Evolutionary conservation across 257 asterid species (phyloP).

Genomic region (Cruciata laevipes): DNA sequence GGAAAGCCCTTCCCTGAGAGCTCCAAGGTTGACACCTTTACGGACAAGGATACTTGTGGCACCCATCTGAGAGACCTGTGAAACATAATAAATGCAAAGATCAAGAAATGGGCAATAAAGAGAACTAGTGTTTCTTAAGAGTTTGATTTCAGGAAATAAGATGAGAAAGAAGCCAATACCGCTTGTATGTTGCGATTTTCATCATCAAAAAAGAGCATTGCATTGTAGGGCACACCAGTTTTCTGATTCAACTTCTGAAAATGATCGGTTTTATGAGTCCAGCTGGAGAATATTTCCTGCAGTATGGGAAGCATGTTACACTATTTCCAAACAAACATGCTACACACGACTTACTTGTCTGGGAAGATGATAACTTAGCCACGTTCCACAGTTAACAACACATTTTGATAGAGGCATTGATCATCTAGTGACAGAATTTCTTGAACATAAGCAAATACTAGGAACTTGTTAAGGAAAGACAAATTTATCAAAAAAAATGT

Average conservation of each 20-base stretch:
- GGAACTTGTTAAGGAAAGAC: background rate
- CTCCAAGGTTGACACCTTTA: slow-evolving; percentile 60
- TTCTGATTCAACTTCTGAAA: slow-evolving; percentile 56
- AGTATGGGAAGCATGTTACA: slow-evolving; percentile 19
- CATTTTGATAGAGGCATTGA: background rate
- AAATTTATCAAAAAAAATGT: background rate
- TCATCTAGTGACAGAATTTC: background rate
- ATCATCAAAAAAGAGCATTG: slow-evolving; percentile 88
- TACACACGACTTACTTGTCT: background rate
- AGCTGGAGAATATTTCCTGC: slow-evolving; percentile 85
- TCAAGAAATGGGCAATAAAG: background rate
- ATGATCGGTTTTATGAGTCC: slow-evolving; percentile 89
- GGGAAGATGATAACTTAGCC: background rate
- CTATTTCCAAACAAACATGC: slow-evolving; percentile 1
- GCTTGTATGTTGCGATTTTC: slow-evolving; percentile 76
- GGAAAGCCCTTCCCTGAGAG: slow-evolving; percentile 61
- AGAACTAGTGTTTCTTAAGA: too few species aligned
- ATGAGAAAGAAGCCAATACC: slow-evolving; percentile 36
- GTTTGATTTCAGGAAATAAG: background rate
- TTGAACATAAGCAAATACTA: background rate
- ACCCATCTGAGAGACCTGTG: slow-evolving; percentile 74
- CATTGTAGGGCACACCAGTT: slow-evolving; percentile 56
- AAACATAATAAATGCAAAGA: slow-evolving; percentile 1
- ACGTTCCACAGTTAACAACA: background rate
- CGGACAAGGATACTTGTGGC: slow-evolving; percentile 63